These are phyloP conservation scores for Nothophytophthora sp. DNA, from an alignment of 352 stramenopile genomes.

Conservation along the genomic window DNA sequence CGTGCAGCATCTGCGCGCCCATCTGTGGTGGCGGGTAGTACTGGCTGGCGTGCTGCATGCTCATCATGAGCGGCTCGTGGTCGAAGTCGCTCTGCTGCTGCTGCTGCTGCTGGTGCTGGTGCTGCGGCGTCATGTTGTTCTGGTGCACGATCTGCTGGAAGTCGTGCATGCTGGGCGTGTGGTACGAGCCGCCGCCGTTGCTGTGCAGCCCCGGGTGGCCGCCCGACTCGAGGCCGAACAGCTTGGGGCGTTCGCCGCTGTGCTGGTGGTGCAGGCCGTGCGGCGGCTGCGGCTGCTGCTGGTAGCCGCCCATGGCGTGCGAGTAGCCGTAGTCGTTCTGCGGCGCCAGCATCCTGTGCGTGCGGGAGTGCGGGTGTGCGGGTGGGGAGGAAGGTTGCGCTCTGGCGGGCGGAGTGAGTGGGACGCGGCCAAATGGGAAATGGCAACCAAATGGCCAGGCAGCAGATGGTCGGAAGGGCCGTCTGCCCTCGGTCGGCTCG, in stretches of 20 bases:
- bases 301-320: slow-evolving; percentile 18
- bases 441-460: slow-evolving; percentile 65
- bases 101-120: slow-evolving; percentile 48
- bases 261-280: slow-evolving; percentile 40
- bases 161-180: slow-evolving; percentile 38
- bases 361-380: neutral
- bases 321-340: slow-evolving; percentile 74
- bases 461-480: slow-evolving; percentile 45
- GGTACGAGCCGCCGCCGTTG: slow-evolving; percentile 15
- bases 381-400: neutral
- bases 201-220: neutral
- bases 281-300: slow-evolving; percentile 25
- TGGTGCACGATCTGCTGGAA: slow-evolving; percentile 43
- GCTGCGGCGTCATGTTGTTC: slow-evolving; percentile 38
- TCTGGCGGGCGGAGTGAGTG: slow-evolving; percentile 17
- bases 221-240: slow-evolving; percentile 44
- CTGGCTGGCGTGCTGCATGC: slow-evolving; percentile 52
- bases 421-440: slow-evolving; percentile 70
- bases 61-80: slow-evolving; percentile 76
- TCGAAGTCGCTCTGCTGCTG: slow-evolving; percentile 57
- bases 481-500: neutral
- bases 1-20: slow-evolving; percentile 62
- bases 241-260: slow-evolving; percentile 59
- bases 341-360: slow-evolving; percentile 34
- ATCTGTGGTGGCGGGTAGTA: slow-evolving; percentile 62